Conservation (phyloP, 352 stramenopile genomes). For the Phytopythium vexans region DNA sequence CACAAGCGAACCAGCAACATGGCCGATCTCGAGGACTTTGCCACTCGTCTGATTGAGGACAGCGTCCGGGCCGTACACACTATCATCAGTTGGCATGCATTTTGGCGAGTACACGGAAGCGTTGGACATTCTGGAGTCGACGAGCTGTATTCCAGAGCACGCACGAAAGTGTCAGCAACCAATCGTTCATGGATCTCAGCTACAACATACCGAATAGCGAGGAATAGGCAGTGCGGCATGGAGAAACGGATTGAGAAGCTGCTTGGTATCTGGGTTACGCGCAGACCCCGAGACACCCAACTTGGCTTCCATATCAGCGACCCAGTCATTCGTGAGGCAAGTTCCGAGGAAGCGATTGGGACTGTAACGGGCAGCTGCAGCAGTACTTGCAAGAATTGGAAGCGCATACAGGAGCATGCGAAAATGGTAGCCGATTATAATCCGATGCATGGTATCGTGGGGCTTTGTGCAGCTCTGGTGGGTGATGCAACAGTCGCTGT, state of each 20-base stretch:
- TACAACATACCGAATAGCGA: constrained; percentile 10
- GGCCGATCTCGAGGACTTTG: constrained; percentile 10
- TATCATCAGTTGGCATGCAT: constrained; percentile 10
- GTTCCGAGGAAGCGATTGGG: constrained; percentile 38
- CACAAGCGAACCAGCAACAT: constrained; percentile 12
- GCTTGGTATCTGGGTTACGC: constrained; percentile 4
- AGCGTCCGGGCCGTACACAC: constrained; percentile 21
- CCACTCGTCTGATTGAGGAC: constrained; percentile 13
- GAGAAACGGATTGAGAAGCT: constrained; percentile 24
- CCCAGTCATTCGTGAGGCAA: constrained; percentile 31
- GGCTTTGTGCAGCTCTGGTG: too few species aligned
- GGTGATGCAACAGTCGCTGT: too few species aligned
- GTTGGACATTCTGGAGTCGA: constrained; percentile 13
- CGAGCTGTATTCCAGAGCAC: constrained; percentile 1
- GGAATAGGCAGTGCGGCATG: constrained; percentile 13
- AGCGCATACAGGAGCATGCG: too few species aligned
- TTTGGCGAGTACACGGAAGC: constrained; percentile 1
- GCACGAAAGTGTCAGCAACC: not conserved
- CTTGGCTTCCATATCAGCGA: constrained; percentile 6
- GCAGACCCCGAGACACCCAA: constrained; percentile 5
- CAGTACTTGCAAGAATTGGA: not conserved
- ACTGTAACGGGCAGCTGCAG: not conserved
- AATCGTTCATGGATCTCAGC: not conserved
- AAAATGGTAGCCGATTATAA: too few species aligned
- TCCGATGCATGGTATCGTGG: too few species aligned